Conservation (phyloP, 169 alveolate species). For the Cryptosporidium tyzzeri region DNA sequence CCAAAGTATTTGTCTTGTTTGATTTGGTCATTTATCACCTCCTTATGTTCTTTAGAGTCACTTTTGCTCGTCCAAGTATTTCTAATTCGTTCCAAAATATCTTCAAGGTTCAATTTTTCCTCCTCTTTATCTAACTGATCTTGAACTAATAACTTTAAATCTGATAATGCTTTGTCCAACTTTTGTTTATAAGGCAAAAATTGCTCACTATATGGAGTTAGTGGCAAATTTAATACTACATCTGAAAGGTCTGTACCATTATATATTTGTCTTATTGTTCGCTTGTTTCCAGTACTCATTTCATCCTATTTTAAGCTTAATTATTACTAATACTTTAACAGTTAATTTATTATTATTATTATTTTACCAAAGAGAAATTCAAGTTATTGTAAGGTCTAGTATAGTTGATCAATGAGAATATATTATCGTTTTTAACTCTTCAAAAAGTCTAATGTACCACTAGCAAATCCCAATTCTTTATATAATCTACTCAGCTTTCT, state of each 20-base stretch:
- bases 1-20: conserved; percentile 16
- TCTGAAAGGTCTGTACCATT: conserved; percentile 49
- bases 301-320: neutral
- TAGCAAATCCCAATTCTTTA: too few species aligned
- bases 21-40: neutral
- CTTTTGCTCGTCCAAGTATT: neutral
- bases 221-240: conserved; percentile 24
- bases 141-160: conserved; percentile 16
- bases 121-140: conserved; percentile 16
- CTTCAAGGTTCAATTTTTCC: neutral
- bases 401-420: too few species aligned
- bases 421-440: neutral
- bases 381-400: too few species aligned
- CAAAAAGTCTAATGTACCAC: neutral
- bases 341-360: too few species aligned
- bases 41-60: neutral
- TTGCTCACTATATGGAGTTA: conserved; percentile 62
- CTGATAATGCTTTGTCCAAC: conserved; percentile 59
- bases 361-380: neutral
- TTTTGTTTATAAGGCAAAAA: conserved; percentile 31
- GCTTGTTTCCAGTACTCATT: conserved; percentile 47
- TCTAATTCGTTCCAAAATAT: conserved; percentile 18
- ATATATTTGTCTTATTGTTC: conserved; percentile 48
- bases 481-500: neutral
- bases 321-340: neutral